Evolutionary conservation across 352 stramenopile species (phyloP).

Genomic region (Nothophytophthora sp.): DNA sequence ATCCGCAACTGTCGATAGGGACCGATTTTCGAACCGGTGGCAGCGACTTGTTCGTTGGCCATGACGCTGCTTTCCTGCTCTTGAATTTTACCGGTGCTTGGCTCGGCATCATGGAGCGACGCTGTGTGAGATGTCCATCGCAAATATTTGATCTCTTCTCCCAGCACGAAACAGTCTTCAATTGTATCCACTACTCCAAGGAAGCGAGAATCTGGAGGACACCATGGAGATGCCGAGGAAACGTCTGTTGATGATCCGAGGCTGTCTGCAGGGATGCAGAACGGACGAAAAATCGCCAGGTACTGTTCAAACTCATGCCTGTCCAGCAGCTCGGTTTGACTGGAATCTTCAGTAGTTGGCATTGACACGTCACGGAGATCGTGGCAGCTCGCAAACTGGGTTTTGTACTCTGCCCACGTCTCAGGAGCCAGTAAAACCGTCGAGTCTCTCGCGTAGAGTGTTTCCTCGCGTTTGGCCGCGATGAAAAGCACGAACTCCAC

Average conservation of each 20-base stretch:
- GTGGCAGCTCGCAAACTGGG: conserved; percentile 38
- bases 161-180: conserved; percentile 49
- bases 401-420: conserved; percentile 59
- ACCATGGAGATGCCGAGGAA: conserved; percentile 25
- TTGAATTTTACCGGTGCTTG: too few relatives aligned
- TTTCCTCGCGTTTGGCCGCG: conserved; percentile 51
- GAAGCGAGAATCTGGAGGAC: conserved; percentile 43
- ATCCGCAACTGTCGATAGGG: conserved; percentile 38
- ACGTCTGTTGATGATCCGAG: conserved; percentile 18
- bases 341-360: conserved; percentile 2
- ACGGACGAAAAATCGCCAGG: conserved; percentile 34
- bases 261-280: conserved; percentile 3
- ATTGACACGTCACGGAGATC: background rate
- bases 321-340: conserved; percentile 16
- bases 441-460: conserved; percentile 32
- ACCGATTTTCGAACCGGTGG: background rate
- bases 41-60: background rate
- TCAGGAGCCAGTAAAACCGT: conserved; percentile 41
- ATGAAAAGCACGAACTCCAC: conserved; percentile 60
- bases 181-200: conserved; percentile 40
- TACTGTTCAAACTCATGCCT: conserved; percentile 50
- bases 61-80: too few relatives aligned
- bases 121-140: conserved; percentile 44
- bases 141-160: conserved; percentile 66
- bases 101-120: background rate